These are phyloP conservation scores for Gaillardinia entomophila DNA, from an alignment of 805 yeast genomes.

Conservation along the genomic window DNA sequence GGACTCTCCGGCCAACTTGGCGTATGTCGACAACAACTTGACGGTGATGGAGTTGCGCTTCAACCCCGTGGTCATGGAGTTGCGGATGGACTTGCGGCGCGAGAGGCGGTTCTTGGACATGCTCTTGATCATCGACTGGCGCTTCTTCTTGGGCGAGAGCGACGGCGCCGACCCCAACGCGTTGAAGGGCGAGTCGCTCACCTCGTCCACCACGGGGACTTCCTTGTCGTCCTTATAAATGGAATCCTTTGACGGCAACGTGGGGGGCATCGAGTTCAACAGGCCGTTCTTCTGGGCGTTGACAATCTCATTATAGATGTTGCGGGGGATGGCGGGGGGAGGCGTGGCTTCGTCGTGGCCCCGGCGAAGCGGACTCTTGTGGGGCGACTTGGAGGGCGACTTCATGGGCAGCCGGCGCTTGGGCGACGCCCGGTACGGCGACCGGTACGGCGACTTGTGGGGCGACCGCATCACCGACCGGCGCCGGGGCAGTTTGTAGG, in stretches of 20 bases:
- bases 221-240: constrained; percentile 2
- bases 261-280: constrained; percentile 28
- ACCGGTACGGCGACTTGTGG: constrained; percentile 9
- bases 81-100: constrained; percentile 31
- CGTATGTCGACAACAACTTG: constrained; percentile 65
- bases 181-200: constrained; percentile 12
- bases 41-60: constrained; percentile 67
- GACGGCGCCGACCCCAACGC: constrained; percentile 20
- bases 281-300: constrained; percentile 23
- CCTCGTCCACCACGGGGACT: constrained; percentile 15
- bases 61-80: constrained; percentile 41
- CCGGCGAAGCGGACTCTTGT: constrained; percentile 9
- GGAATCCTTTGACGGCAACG: constrained; percentile 36
- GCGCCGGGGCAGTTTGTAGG: constrained; percentile 16
- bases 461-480: constrained; percentile 2
- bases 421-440: constrained; percentile 13
- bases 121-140: constrained; percentile 22
- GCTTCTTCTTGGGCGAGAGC: constrained; percentile 16
- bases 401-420: constrained; percentile 10
- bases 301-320: constrained; percentile 39
- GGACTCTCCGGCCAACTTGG: constrained; percentile 57
- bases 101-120: constrained; percentile 25
- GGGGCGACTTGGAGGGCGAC: constrained; percentile 18
- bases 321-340: constrained; percentile 33
- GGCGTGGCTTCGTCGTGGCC: constrained; percentile 7